These are phyloP conservation scores for Plenodomus biglobosus DNA, from an alignment of 2,329 filamentous ascomycete genomes.

Conservation along the genomic window DNA sequence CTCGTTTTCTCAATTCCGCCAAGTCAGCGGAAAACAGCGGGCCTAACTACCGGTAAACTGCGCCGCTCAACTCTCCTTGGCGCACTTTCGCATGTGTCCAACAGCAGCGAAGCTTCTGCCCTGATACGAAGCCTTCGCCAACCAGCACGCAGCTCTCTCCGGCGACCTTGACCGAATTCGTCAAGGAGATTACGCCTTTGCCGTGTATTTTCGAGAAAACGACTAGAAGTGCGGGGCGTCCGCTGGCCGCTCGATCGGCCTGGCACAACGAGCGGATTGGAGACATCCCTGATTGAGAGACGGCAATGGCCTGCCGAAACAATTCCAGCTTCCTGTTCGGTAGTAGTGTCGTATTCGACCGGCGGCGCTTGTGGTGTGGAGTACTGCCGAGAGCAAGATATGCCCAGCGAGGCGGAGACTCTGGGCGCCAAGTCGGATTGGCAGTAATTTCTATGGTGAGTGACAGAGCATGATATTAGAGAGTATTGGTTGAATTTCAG, in stretches of 20 bases:
- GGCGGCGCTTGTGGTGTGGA: conserved; percentile 10
- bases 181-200: not conserved
- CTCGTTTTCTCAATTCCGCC: not conserved
- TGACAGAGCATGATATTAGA: not conserved
- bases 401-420: conserved; percentile 13
- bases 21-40: conserved; percentile 11
- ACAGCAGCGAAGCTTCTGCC: not conserved
- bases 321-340: conserved; percentile 20
- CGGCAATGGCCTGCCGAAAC: conserved; percentile 1
- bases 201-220: not conserved
- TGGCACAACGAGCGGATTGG: not conserved
- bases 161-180: conserved; percentile 1
- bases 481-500: not conserved
- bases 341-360: conserved; percentile 11
- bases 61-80: conserved; percentile 1
- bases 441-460: conserved; percentile 5
- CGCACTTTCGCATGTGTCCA: not conserved
- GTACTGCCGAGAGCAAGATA: conserved; percentile 7
- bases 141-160: conserved; percentile 2
- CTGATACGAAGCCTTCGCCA: conserved; percentile 2
- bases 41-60: not conserved
- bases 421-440: conserved; percentile 16
- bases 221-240: not conserved
- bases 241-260: not conserved
- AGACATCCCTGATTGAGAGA: not conserved